phyloP scores from a whole-genome alignment of 2,329 filamentous ascomycete species.

The Penicillium sp. region DNA sequence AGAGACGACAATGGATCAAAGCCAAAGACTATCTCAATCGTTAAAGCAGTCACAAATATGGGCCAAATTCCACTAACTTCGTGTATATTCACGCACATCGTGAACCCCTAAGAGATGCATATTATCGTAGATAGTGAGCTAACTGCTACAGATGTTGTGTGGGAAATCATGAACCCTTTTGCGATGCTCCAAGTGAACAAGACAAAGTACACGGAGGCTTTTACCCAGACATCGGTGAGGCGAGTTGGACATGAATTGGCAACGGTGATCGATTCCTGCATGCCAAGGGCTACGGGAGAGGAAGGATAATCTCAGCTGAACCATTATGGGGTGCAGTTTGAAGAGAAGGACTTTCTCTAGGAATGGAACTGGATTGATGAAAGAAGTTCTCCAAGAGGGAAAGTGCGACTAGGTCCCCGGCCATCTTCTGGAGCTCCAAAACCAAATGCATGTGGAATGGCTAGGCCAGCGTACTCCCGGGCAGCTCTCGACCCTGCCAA shows the following conservation, averaged over 20 bases:
- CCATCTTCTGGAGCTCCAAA: too few species aligned
- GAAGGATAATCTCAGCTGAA: not conserved
- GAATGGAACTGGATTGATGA: not conserved
- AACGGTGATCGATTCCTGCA: not conserved
- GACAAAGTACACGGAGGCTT: not conserved
- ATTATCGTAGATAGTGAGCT: not conserved
- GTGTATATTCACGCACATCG: not conserved
- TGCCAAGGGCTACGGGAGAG: not conserved
- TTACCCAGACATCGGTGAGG: not conserved
- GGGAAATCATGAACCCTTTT: not conserved
- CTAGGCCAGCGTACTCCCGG: too few species aligned
- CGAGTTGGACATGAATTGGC: not conserved
- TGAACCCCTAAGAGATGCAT: not conserved
- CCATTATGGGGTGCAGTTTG: not conserved
- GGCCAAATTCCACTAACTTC: not conserved
- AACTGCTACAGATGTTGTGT: not conserved
- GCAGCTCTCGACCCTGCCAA: too few species aligned
- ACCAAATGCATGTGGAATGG: too few species aligned
- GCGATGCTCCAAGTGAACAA: not conserved
- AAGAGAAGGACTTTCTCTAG: not conserved
- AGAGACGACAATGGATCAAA: too few species aligned
- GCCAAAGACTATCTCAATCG: not conserved
- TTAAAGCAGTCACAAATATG: not conserved
- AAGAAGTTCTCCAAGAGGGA: not conserved
- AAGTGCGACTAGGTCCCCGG: not conserved